A percentile compares a stretch with the other conserved stretches of the same genome.
phyloP scores from a whole-genome alignment of 2,329 filamentous ascomycete genomes.

The Cucurbitaria berberidis region DNA sequence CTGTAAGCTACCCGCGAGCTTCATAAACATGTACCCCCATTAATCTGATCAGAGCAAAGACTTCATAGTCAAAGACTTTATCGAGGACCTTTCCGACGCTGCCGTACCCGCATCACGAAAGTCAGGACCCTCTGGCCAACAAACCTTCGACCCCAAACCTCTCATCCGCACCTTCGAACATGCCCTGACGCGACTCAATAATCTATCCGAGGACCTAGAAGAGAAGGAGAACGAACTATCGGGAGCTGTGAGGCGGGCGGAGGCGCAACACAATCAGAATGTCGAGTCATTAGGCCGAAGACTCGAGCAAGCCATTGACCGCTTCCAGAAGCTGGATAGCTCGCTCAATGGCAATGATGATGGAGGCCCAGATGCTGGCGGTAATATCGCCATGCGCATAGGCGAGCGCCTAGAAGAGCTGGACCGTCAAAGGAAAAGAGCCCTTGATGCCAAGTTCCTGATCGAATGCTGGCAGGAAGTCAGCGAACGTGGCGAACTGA shows the following conservation, averaged over 20 bases:
- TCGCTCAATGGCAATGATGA: slow-evolving; percentile 73
- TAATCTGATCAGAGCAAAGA: slow-evolving; percentile 60
- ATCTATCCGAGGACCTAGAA: slow-evolving; percentile 82
- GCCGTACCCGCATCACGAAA: slow-evolving; percentile 80
- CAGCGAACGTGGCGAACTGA: slow-evolving; percentile 84
- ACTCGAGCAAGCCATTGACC: slow-evolving; percentile 87
- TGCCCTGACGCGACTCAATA: slow-evolving; percentile 71
- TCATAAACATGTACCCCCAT: background rate
- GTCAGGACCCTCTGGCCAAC: slow-evolving; percentile 63
- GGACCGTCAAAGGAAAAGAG: slow-evolving; percentile 86
- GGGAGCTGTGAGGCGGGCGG: slow-evolving; percentile 87
- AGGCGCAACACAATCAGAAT: slow-evolving; percentile 90
- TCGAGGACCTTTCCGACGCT: slow-evolving; percentile 88
- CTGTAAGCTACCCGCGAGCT: slow-evolving; percentile 34
- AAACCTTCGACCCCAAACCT: slow-evolving; percentile 89
- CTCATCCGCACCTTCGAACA: slow-evolving; percentile 93
- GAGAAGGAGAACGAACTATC: slow-evolving; percentile 88
- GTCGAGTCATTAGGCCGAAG: slow-evolving; percentile 86
- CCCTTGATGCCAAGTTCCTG: slow-evolving; percentile 90
- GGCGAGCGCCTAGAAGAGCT: slow-evolving; percentile 93
- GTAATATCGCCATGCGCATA: slow-evolving; percentile 92
- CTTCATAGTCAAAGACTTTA: slow-evolving; percentile 98
- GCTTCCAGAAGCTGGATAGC: slow-evolving; percentile 88
- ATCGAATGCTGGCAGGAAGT: slow-evolving; percentile 98
- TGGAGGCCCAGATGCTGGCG: slow-evolving; percentile 65